A percentile compares a stretch with the other conserved stretches of the same genome.
phyloP scores from a whole-genome alignment of 805 yeast genomes.

The Schizosaccharomyces cryophilus region DNA sequence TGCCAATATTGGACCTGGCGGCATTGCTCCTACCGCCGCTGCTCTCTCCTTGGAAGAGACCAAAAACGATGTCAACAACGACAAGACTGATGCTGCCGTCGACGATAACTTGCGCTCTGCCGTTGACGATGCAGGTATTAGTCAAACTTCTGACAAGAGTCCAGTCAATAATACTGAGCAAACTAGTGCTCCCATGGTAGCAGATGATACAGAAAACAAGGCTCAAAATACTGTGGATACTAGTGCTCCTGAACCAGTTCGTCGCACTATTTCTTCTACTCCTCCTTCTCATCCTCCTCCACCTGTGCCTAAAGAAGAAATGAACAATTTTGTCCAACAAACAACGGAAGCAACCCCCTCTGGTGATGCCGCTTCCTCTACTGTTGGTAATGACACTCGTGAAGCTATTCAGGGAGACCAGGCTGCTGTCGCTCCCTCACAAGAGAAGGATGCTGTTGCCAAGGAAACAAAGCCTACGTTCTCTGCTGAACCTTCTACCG shows the following conservation, averaged over 20 bases:
- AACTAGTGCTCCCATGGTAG: background rate
- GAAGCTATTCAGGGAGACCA: background rate
- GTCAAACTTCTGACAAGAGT: slow-evolving; percentile 1
- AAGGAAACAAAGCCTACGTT: background rate
- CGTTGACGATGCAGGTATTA: slow-evolving; percentile 1
- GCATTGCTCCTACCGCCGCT: background rate
- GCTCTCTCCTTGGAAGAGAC: slow-evolving; percentile 5
- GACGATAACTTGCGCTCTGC: slow-evolving; percentile 4
- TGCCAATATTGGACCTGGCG: background rate
- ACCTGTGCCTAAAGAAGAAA: background rate
- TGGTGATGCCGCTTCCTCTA: background rate
- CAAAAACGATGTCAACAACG: slow-evolving; percentile 4
- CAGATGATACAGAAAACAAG: background rate
- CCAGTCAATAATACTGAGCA: slow-evolving; percentile 1
- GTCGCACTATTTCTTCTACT: background rate
- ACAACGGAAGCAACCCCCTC: background rate
- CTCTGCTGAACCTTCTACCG: slow-evolving; percentile 2
- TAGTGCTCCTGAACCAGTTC: background rate
- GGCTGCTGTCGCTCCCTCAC: background rate
- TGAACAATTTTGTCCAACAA: background rate
- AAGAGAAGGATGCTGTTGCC: background rate
- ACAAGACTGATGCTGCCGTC: slow-evolving; percentile 5
- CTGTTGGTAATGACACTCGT: background rate
- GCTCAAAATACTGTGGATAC: background rate
- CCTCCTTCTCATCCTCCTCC: background rate